phyloP scores from a whole-genome alignment of 768 basidiomycete genomes.

The Sporobolomyces phaffii region DNA sequence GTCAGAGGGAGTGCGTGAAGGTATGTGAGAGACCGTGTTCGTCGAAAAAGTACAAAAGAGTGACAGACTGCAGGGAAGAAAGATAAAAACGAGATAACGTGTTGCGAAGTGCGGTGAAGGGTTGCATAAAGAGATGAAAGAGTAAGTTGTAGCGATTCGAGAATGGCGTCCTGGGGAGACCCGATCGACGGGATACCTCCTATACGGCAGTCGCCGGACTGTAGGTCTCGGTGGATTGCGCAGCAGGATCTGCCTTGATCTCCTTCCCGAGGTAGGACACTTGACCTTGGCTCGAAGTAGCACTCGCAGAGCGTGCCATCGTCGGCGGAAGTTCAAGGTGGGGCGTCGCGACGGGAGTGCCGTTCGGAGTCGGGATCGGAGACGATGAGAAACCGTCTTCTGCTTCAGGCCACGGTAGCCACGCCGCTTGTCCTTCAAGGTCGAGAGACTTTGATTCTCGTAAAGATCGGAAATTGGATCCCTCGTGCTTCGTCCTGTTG shows the following conservation, averaged over 20 bases:
- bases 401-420: slow-evolving; percentile 29
- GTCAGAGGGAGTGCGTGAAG: too few species aligned
- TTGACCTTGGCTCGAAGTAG: background rate
- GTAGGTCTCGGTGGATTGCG: background rate
- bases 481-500: slow-evolving; percentile 58
- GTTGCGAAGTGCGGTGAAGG: too few species aligned
- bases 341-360: slow-evolving; percentile 1
- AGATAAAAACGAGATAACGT: too few species aligned
- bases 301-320: slow-evolving; percentile 1
- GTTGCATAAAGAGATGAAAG: too few species aligned
- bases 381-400: slow-evolving; percentile 19
- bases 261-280: background rate
- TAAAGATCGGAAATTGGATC: slow-evolving; percentile 80
- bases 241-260: background rate
- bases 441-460: slow-evolving; percentile 88
- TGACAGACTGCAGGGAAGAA: too few species aligned
- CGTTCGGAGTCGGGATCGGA: slow-evolving; percentile 20
- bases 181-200: too few species aligned
- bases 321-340: background rate
- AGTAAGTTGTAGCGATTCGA: too few species aligned
- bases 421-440: slow-evolving; percentile 54
- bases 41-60: too few species aligned
- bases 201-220: too few species aligned
- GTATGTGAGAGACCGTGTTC: too few species aligned
- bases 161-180: too few species aligned